These are phyloP conservation scores for Cephalotrichum gorgonifer DNA, from an alignment of 2,329 filamentous ascomycete genomes.

Conservation along the genomic window DNA sequence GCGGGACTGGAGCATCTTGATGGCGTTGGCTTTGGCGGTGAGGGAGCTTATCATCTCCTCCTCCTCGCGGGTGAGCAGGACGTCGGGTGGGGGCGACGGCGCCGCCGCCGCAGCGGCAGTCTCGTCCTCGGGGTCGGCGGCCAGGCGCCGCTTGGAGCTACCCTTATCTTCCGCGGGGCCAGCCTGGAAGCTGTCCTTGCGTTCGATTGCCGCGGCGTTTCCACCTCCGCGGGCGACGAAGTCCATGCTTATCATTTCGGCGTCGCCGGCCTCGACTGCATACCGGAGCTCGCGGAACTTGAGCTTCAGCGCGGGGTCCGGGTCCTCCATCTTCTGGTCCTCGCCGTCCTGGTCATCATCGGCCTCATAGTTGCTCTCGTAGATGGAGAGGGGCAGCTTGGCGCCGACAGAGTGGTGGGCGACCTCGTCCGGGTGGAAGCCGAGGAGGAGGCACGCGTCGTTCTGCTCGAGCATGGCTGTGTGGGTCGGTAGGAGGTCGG, in stretches of 20 bases:
- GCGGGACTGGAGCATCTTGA: slow-evolving; percentile 81
- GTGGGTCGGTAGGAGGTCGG: slow-evolving; percentile 63
- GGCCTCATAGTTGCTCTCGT: slow-evolving; percentile 74
- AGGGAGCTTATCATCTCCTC: slow-evolving; percentile 56
- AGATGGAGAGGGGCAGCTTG: slow-evolving; percentile 81
- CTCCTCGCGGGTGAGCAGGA: slow-evolving; percentile 44
- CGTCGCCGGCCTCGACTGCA: slow-evolving; percentile 84
- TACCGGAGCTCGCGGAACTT: slow-evolving; percentile 79
- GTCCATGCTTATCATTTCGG: slow-evolving; percentile 96
- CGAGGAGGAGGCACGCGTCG: slow-evolving; percentile 77
- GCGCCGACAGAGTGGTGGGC: slow-evolving; percentile 51
- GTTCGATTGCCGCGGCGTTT: slow-evolving; percentile 53
- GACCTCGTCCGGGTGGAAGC: slow-evolving; percentile 65
- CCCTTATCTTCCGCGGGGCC: slow-evolving; percentile 2
- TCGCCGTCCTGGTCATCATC: slow-evolving; percentile 47
- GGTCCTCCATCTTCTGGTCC: slow-evolving; percentile 57
- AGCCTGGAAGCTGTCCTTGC: slow-evolving; percentile 5
- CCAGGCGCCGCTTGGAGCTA: slow-evolving; percentile 16
- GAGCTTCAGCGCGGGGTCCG: slow-evolving; percentile 42
- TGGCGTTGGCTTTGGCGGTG: slow-evolving; percentile 81
- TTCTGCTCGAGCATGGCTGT: slow-evolving; percentile 67
- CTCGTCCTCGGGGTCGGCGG: slow-evolving; percentile 16
- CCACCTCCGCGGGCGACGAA: slow-evolving; percentile 80
- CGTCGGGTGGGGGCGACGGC: slow-evolving; percentile 19
- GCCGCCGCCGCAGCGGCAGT: too few relatives aligned